These are phyloP conservation scores for Ophiostoma populinum DNA, from an alignment of 2,329 filamentous ascomycete genomes.

Conservation along the genomic window DNA sequence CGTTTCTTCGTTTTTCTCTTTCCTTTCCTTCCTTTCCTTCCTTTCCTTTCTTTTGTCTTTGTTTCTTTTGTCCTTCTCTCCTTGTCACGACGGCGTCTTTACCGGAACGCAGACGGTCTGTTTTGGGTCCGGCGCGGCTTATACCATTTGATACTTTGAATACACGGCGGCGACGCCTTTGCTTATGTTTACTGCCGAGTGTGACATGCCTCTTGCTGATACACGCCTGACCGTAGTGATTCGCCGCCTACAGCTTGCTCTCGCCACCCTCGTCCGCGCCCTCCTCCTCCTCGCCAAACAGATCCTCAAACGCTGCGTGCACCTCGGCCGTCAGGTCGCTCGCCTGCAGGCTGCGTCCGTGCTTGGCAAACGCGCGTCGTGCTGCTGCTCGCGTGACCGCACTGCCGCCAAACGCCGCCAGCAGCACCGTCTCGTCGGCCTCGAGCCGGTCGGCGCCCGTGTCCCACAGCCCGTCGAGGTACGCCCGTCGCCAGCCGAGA, in stretches of 20 bases:
- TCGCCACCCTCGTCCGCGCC: constrained; percentile 15
- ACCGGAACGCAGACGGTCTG: too few relatives aligned
- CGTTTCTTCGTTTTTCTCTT: neutral
- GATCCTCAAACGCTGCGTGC: constrained; percentile 57
- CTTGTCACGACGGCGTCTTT: too few relatives aligned
- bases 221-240: too few relatives aligned
- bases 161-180: too few relatives aligned
- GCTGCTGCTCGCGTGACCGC: constrained; percentile 76
- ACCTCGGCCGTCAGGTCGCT: constrained; percentile 88
- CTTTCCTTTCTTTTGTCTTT: too few relatives aligned
- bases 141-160: too few relatives aligned
- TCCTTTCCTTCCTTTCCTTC: neutral
- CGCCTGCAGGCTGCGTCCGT: constrained; percentile 76
- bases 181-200: too few relatives aligned
- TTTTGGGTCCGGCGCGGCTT: too few relatives aligned
- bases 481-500: constrained; percentile 73
- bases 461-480: constrained; percentile 66
- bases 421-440: constrained; percentile 41
- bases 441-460: constrained; percentile 12
- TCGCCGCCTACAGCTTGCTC: constrained; percentile 22
- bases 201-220: too few relatives aligned
- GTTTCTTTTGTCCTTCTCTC: too few relatives aligned
- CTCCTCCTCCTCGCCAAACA: constrained; percentile 72
- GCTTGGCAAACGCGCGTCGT: constrained; percentile 67
- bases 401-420: constrained; percentile 76